Conservation (phyloP, 1,284 basidiomycete genomes). For the Leccinum insolens region DNA sequence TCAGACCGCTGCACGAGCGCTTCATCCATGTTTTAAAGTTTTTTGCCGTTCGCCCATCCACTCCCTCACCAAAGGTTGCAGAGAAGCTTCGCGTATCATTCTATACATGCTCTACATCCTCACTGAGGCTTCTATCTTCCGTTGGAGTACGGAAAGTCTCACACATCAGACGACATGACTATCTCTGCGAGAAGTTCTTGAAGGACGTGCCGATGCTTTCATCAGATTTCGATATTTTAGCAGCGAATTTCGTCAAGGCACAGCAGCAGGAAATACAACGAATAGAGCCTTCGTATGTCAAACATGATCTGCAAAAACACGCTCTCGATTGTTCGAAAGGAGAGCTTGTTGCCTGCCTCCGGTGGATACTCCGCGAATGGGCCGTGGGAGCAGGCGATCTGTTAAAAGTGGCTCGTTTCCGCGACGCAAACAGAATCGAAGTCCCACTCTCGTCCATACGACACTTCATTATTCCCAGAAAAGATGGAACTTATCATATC, state of each 20-base stretch:
- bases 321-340: slow-evolving; percentile 60
- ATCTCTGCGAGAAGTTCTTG: no score
- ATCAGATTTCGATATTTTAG: no score
- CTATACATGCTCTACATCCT: no score
- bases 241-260: no score
- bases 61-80: slow-evolving; percentile 52
- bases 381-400: slow-evolving; percentile 50
- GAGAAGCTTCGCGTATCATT: no score
- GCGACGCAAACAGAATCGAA: slow-evolving; percentile 37
- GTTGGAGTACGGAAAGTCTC: no score
- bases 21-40: slow-evolving; percentile 85
- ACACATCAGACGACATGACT: no score
- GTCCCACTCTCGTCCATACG: slow-evolving; percentile 59
- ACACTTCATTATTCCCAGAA: slow-evolving; percentile 63
- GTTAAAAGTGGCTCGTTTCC: slow-evolving; percentile 58
- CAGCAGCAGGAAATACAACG: slow-evolving; percentile 49
- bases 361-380: slow-evolving; percentile 60
- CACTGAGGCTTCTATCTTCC: no score
- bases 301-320: slow-evolving; percentile 71
- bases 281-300: slow-evolving; percentile 81
- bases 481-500: slow-evolving; percentile 1
- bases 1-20: slow-evolving; percentile 44
- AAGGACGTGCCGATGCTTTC: no score
- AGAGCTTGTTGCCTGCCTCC: slow-evolving; percentile 81
- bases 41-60: slow-evolving; percentile 84